A percentile compares a stretch with the other conserved stretches of the same genome.
Evolutionary conservation across 495 filamentous ascomycete genomes (phyloP).

Genomic region (Lasiosphaeria miniovina): DNA sequence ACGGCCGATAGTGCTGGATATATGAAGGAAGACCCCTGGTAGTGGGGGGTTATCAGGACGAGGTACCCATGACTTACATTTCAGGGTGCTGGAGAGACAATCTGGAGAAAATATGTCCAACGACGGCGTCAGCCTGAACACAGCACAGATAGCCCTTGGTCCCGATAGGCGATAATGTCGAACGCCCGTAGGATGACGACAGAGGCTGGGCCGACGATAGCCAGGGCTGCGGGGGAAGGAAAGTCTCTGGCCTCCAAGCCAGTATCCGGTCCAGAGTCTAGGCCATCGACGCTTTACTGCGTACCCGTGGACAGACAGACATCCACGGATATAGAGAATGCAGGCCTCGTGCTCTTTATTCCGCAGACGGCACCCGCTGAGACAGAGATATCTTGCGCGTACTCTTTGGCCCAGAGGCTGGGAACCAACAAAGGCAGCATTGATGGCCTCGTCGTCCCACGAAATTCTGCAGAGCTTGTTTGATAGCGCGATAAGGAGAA

Average conservation of each 20-base stretch:
- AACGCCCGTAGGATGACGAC: no score
- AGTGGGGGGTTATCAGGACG: background rate
- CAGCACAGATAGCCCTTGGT: no score
- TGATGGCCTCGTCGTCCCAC: constrained; percentile 16
- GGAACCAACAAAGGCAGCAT: constrained; percentile 15
- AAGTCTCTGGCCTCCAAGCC: no score
- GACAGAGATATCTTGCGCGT: constrained; percentile 5
- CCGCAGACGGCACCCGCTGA: constrained; percentile 7
- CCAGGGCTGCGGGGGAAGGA: no score
- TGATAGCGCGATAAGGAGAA: constrained; percentile 24
- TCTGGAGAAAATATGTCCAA: no score
- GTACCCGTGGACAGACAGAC: no score
- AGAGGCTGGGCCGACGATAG: no score
- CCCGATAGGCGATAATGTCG: no score
- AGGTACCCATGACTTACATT: background rate
- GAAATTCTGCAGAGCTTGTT: constrained; percentile 19
- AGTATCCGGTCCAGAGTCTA: no score
- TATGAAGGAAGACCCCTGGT: constrained; percentile 11
- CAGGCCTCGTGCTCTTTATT: constrained; percentile 10
- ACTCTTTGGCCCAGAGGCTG: constrained; percentile 20
- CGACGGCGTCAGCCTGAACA: no score
- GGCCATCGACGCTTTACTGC: no score
- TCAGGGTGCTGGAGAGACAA: background rate
- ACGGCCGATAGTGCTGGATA: constrained; percentile 19
- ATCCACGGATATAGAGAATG: background rate